Conservation (phyloP, 805 yeast species). For the Suhomyces sp. region DNA sequence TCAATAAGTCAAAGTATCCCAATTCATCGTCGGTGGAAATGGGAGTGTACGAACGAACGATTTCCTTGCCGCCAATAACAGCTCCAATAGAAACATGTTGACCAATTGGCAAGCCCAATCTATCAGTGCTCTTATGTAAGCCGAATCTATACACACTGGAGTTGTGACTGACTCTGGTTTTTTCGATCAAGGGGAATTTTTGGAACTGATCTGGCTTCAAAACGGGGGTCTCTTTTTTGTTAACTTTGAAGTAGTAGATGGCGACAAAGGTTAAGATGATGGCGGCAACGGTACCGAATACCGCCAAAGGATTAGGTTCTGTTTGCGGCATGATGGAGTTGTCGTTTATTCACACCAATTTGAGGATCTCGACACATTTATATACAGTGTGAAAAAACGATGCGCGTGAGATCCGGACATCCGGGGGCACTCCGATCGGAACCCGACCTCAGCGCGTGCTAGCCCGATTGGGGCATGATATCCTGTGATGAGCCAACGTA, state of each 20-base stretch:
- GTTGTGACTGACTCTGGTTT: conserved; percentile 73
- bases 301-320: conserved; percentile 40
- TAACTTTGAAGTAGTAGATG: conserved; percentile 32
- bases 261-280: conserved; percentile 34
- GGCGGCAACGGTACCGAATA: conserved; percentile 40
- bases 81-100: conserved; percentile 87
- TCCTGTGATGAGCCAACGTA: background rate
- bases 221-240: conserved; percentile 45
- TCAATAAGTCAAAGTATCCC: conserved; percentile 82
- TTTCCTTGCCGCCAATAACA: conserved; percentile 70
- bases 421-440: background rate
- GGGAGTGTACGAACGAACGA: conserved; percentile 88
- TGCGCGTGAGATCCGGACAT: background rate
- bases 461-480: background rate
- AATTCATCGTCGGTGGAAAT: conserved; percentile 73
- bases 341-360: background rate
- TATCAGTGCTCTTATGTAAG: conserved; percentile 69
- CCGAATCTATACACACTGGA: conserved; percentile 81
- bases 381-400: background rate
- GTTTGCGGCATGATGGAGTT: conserved; percentile 20
- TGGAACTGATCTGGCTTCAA: conserved; percentile 66
- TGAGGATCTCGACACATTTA: background rate
- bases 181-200: conserved; percentile 76
- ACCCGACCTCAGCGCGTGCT: background rate
- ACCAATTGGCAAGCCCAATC: conserved; percentile 88